Base-by-base conservation (phyloP, 2,329 filamentous ascomycete species). In the Ceratocystis eucalypticola region DNA sequence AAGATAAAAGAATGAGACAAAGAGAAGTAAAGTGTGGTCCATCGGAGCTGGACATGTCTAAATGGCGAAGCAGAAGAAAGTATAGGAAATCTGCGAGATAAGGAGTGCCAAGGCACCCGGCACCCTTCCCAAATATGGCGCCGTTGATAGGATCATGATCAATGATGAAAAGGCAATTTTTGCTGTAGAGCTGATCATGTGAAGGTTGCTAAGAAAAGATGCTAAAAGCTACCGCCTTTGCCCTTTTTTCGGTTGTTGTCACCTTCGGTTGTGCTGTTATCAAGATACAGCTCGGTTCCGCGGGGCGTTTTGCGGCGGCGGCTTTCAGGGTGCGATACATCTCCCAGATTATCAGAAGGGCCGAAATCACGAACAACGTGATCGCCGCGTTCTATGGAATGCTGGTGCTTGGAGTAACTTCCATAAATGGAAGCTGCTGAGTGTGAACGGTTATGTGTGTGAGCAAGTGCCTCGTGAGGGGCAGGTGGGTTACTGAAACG, bases 291-390 rank as follows among this genome's bases (percentile, higher is more conserved):
- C 30, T 65, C 62, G 5, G 62, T 67, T 65, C 66, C 66, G 25
- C 46, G 55, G n/a, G 66, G 66, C 8, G 62, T 67, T 64, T 67
- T 67, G 20, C 66, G 66, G 48, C 66, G 66, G 25, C 66, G 63
- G 17, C 37, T 65, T 44, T 67, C 55, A 22, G n/a, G 30, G 57
- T 61, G 63, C 62, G 57, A 57, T 44, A 62, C n/a, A 50, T 65
- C 66, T 64, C 45, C 66, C 37, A 62, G 2, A 22, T 55, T 63
- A 20, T 62, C 65, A 15, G 22, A 57, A 44, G 37, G 45, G 30
- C 25, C n/a, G 5, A 46, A 17, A 55, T 37, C 41, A 64, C 50
- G 46, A 28, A 48, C 30, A 37, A 67, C 62, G 22, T 61, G 59
- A 22, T 59, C 61, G 37, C 45, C 20, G 48, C 37, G 37, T 25